Conservation (phyloP, 352 stramenopile genomes). For the Phytophthora palmivora region DNA sequence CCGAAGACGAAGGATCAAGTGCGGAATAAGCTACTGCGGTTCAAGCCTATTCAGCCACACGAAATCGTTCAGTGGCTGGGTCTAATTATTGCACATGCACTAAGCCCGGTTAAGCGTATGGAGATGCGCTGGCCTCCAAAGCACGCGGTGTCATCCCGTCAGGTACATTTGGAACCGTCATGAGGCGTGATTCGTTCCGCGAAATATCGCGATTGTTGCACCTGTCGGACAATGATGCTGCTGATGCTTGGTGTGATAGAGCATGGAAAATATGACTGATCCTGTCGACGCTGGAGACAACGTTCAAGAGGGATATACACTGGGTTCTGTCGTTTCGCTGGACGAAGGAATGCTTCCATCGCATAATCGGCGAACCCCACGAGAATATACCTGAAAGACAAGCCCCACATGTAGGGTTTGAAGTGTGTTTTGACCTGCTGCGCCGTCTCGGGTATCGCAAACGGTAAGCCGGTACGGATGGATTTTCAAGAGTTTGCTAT, state of each 20-base stretch:
- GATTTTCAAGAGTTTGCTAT: not conserved
- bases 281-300: conserved; percentile 7
- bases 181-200: not conserved
- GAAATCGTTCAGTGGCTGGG: not conserved
- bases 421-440: conserved; percentile 20
- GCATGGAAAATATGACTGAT: conserved; percentile 1
- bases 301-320: conserved; percentile 13
- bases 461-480: not conserved
- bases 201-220: not conserved
- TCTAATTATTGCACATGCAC: not conserved
- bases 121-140: not conserved
- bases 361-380: conserved; percentile 9
- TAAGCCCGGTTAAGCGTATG: not conserved
- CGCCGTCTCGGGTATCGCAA: conserved; percentile 18
- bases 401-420: no score
- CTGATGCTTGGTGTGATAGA: not conserved
- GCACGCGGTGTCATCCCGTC: not conserved
- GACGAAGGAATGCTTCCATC: conserved; percentile 20
- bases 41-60: not conserved
- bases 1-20: not conserved
- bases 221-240: not conserved
- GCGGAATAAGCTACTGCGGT: not conserved
- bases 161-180: not conserved
- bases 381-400: conserved; percentile 7
- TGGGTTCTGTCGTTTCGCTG: conserved; percentile 1